Evolutionary conservation across 2,329 filamentous ascomycete genomes (phyloP), one percentile per base, ranked within the genome.

Genomic region (Kalaharituber pfeilii): DNA sequence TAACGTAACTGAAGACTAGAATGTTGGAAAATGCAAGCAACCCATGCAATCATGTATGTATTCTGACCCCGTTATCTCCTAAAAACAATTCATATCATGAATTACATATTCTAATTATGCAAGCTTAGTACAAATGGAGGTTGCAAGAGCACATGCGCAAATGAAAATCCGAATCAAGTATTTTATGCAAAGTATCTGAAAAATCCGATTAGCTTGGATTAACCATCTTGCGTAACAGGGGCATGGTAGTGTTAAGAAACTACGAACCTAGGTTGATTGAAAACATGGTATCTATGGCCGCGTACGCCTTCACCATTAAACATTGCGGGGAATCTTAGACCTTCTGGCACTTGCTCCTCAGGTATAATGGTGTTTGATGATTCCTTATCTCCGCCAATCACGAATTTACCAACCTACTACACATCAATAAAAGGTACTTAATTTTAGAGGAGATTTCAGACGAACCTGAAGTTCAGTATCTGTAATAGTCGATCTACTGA

Each of bases 221-320:
- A 39, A 39, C 33, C 13, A 5, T 18, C 33, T 39, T 39, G 18
- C 33, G 2, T 5, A 5, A 15, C 15, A 18, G 13, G 20, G 33
- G 20, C 7, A n/a, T n/a, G n/a, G n/a, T n/a, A n/a, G n/a, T n/a
- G n/a, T n/a, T 39, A 3, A 4, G 33, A 18, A 18, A 39, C 3
- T 26, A 52, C 53, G 27, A 91, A 94, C 66, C 84, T 76, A 50
- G 87, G 88, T 71, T 93, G 86, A 62, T 94, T 77, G 69, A 98
- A 96, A 27, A 96, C 91, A 68, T 98, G 91, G 69, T 96, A 98
- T 57, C 75, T 72, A 69, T 98, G 91, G 3, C 86, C 91, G 56
- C 91, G 75, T 4, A 94, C 86, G 49, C 91, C 91, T 60, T 88
- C 69, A 0, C 87, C 89, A 61, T 77, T 79, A 71, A 98, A 95